Evolutionary conservation across 768 basidiomycete genomes (phyloP).

Genomic region (Strobilomyces dryophilus): DNA sequence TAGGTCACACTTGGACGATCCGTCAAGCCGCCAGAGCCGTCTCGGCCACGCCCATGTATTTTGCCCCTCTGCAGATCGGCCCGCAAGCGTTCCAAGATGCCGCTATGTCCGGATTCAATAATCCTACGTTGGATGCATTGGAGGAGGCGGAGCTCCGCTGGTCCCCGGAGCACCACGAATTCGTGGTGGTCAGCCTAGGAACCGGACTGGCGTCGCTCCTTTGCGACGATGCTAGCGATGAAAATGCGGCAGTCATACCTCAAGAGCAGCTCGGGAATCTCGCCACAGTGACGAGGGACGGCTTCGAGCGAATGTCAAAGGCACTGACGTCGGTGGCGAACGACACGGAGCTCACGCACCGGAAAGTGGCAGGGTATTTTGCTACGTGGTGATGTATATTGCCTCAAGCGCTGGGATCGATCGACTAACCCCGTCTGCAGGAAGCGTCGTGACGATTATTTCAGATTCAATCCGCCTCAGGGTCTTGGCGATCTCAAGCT

Average conservation of each 20-base stretch:
- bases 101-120: not conserved
- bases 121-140: not conserved
- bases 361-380: not conserved
- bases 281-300: not conserved
- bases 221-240: not conserved
- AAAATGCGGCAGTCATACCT: not conserved
- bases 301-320: not conserved
- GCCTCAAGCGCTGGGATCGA: too few relatives aligned
- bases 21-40: not conserved
- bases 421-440: not conserved
- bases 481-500: not conserved
- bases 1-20: not conserved
- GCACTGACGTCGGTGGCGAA: not conserved
- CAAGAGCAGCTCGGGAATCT: not conserved
- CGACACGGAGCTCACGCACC: not conserved
- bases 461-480: not conserved
- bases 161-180: not conserved
- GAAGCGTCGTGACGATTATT: not conserved
- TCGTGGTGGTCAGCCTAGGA: not conserved
- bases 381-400: not conserved
- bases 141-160: not conserved
- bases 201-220: not conserved
- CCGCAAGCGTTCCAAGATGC: not conserved
- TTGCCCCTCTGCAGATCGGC: not conserved
- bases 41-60: not conserved